Evolutionary conservation across 1,139 yeast genomes (phyloP), one percentile per base, ranked within the genome.

Genomic region (Candida albicans): DNA sequence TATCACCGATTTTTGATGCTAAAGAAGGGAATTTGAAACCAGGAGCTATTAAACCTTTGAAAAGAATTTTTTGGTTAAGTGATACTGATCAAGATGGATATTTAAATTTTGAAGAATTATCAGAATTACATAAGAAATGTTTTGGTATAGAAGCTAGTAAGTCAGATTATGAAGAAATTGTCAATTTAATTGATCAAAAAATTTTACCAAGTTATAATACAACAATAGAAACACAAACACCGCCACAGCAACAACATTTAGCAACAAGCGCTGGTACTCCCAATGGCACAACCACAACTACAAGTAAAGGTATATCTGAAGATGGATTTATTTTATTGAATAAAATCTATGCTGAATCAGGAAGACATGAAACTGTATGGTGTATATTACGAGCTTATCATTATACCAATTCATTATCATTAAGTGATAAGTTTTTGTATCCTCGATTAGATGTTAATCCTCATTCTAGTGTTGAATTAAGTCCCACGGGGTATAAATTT

Each of bases 341-440:
- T 62, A 86, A 85, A 56, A 67, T 87, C 30, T 93, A 86, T 59
- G 95, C 95, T 1, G 96, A 89, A 54, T 79, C 81, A 36, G 99
- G 99, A 0, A 71, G 98, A 35, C 98, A 93, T 60, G 99, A 93
- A 61, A 91, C 98, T 0, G 85, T 89, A 0, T 93, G 99, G 99
- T 96, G 96, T 0, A 88, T 93, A 15, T 62, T 93, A 27, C 65
- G 99, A 43, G 79, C 90, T 1, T 93, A 87, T 62, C 87, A 88
- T 57, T 93, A 93, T 56, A 91, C 98, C 0, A 95, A 93, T 57
- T 90, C 98, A 0, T 68, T 93, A 10, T 89, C 96, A 1, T 72
- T 93, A 29, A 83, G 82, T 53, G 96, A 89, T 54, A 79, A 79
- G 46, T 84, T 89, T 43, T 64, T 93, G 24, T 81, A 77, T 52